Percentiles rank a stretch among this genome's conserved stretches.
Evolutionary conservation across 1,139 yeast genomes (phyloP).

Genomic region (Kodamaea alishanica): DNA sequence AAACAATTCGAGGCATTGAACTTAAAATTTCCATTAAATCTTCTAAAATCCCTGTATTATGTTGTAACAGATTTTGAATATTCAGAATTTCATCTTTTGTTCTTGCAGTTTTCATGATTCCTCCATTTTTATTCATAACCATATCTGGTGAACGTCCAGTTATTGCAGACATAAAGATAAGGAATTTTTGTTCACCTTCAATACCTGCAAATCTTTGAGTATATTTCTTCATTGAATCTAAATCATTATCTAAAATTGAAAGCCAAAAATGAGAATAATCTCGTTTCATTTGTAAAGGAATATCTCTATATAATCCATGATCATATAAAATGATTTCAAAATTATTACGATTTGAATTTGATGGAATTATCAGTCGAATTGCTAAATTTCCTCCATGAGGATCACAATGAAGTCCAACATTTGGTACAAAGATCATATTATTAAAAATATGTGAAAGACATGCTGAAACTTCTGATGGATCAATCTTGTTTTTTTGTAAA

Average conservation of each 20-base stretch:
- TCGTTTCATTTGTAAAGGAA: slow-evolving; percentile 71
- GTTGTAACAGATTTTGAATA: slow-evolving; percentile 60
- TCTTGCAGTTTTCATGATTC: slow-evolving; percentile 49
- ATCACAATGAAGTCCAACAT: slow-evolving; percentile 91
- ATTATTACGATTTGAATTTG: slow-evolving; percentile 50
- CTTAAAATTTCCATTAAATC: slow-evolving; percentile 79
- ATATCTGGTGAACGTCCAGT: slow-evolving; percentile 69
- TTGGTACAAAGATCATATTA: slow-evolving; percentile 92
- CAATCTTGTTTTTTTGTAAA: slow-evolving; percentile 59
- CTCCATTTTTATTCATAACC: slow-evolving; percentile 39
- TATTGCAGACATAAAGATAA: slow-evolving; percentile 85
- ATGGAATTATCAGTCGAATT: slow-evolving; percentile 38
- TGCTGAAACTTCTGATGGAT: slow-evolving; percentile 72
- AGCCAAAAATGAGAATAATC: slow-evolving; percentile 93
- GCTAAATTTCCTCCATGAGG: slow-evolving; percentile 98
- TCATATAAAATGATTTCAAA: slow-evolving; percentile 91
- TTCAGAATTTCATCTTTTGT: slow-evolving; percentile 53
- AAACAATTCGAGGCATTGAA: slow-evolving; percentile 77
- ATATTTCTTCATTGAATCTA: slow-evolving; percentile 61
- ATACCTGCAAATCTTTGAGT: slow-evolving; percentile 83
- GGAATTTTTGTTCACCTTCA: slow-evolving; percentile 67
- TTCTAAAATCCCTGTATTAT: slow-evolving; percentile 60
- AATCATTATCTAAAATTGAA: slow-evolving; percentile 71
- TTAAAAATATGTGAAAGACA: slow-evolving; percentile 90
- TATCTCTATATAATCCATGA: slow-evolving; percentile 88